Base-by-base conservation (phyloP, 495 filamentous ascomycete species). In the Penicillium ochrochloron region DNA sequence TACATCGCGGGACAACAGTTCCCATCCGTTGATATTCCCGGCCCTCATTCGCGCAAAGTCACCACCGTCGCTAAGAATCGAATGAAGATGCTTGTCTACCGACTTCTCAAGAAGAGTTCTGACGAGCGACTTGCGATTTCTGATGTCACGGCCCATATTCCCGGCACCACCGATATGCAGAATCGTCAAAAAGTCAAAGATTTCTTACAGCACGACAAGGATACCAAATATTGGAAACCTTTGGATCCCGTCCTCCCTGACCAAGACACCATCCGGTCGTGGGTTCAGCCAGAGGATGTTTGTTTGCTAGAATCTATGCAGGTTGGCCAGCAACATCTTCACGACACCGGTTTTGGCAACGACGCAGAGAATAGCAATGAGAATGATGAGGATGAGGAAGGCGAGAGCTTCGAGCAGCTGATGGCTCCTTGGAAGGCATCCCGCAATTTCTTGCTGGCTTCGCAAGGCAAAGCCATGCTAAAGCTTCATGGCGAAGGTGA, bases 271-370 rank as follows among this genome's bases (percentile, higher is more conserved):
- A 90, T 98, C 48, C 86, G 93, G 31, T 77, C 85, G 17, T 92
- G 94, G 89, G 90, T 99, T 53, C 92, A 93, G 61, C 96, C 95
- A 0, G 95, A 99, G 76, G 94, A 97, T 66, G 89, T 97, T 3
- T 98, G 93, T 77, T 77, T 97, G 39, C 82, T 98, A 5, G 94
- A 99, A 70, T 90, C 95, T 1, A 98, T 98, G 95, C 94, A 98
- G 76, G 90, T 97, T 54, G 95, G 95, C 33, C 85, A 91, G 46
- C 88, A 90, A 59, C 88, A 92, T 72, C 87, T 98, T 46, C 82
- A 89, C 64, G 91, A 98, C 72, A 88, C 92, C 23, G 91, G 91
- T n/a, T 89, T 88, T 74, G 83, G 82, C 29, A 89, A 87, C 66
- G 90, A 90, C 70, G 85, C 87, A 7, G 91, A 92, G 15, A 90